Conservation (phyloP, 176 grass and related monocot genomes). For the Phoenix dactylifera region DNA sequence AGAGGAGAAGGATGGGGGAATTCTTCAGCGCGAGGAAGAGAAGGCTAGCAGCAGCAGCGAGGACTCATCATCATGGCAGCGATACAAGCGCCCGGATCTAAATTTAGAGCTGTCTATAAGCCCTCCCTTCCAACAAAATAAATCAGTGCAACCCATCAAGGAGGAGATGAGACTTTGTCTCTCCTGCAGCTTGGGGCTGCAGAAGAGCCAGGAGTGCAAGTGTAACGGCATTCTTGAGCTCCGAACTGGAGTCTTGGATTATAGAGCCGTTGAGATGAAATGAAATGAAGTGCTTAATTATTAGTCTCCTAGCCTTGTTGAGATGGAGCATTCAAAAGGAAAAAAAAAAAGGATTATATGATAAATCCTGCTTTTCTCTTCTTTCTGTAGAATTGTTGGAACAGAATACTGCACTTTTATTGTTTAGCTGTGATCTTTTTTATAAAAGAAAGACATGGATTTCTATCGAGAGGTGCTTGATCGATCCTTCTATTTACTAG, state of each 20-base stretch:
- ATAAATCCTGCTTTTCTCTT: too few relatives aligned
- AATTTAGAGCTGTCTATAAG: slow-evolving; percentile 11
- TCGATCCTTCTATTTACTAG: too few relatives aligned
- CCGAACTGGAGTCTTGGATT: not conserved
- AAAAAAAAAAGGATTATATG: too few relatives aligned
- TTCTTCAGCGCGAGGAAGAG: not conserved
- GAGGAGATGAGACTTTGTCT: not conserved
- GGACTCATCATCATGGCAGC: not conserved
- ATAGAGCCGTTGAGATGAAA: slow-evolving; percentile 14
- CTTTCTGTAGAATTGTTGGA: too few relatives aligned
- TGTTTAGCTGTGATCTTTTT: too few relatives aligned
- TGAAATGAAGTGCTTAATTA: too few relatives aligned
- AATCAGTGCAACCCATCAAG: not conserved
- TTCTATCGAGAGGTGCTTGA: too few relatives aligned
- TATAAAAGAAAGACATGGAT: too few relatives aligned
- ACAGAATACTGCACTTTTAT: too few relatives aligned
- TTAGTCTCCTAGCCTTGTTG: too few relatives aligned
- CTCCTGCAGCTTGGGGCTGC: not conserved
- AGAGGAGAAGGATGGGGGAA: not conserved
- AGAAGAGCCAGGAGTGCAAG: slow-evolving; percentile 9
- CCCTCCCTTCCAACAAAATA: not conserved
- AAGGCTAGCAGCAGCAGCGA: not conserved
- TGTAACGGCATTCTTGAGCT: slow-evolving; percentile 1
- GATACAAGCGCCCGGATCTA: slow-evolving; percentile 1
- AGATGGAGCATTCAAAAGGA: too few relatives aligned